Conservation (phyloP, 139 green algal species). For the Picochlorum sp. region DNA sequence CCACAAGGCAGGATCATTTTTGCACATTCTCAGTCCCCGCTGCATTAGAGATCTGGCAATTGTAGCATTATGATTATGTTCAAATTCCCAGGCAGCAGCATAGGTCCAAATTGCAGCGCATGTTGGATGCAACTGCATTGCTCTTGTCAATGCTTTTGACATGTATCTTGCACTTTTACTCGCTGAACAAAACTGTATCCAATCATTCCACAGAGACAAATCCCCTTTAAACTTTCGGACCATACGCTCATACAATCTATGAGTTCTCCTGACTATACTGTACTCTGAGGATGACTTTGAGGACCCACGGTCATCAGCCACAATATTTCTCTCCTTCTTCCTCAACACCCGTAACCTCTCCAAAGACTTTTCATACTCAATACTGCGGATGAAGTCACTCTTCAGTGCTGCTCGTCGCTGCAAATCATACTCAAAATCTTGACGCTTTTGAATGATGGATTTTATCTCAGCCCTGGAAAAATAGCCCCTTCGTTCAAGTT, state of each 20-base stretch:
- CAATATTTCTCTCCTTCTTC: slow-evolving; percentile 31
- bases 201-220: slow-evolving; percentile 73
- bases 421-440: slow-evolving; percentile 82
- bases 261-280: slow-evolving; percentile 56
- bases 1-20: slow-evolving; percentile 59
- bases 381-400: slow-evolving; percentile 71
- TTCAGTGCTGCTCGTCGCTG: slow-evolving; percentile 64
- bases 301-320: slow-evolving; percentile 13
- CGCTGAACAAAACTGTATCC: slow-evolving; percentile 68
- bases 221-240: slow-evolving; percentile 81
- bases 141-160: slow-evolving; percentile 63
- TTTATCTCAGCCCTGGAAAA: slow-evolving; percentile 75
- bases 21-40: slow-evolving; percentile 76
- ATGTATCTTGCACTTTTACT: slow-evolving; percentile 48
- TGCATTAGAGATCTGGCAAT: slow-evolving; percentile 86
- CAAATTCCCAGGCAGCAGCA: slow-evolving; percentile 84
- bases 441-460: slow-evolving; percentile 61
- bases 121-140: slow-evolving; percentile 74
- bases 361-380: slow-evolving; percentile 71
- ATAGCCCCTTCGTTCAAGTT: slow-evolving; percentile 73
- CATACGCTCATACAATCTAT: slow-evolving; percentile 87
- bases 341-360: slow-evolving; percentile 59
- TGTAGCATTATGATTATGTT: slow-evolving; percentile 61
- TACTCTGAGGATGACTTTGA: slow-evolving; percentile 56
- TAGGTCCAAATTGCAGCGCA: slow-evolving; percentile 76